phyloP scores from a whole-genome alignment of 2,329 filamentous ascomycete species.

The Mycosphaerella arachidis region DNA sequence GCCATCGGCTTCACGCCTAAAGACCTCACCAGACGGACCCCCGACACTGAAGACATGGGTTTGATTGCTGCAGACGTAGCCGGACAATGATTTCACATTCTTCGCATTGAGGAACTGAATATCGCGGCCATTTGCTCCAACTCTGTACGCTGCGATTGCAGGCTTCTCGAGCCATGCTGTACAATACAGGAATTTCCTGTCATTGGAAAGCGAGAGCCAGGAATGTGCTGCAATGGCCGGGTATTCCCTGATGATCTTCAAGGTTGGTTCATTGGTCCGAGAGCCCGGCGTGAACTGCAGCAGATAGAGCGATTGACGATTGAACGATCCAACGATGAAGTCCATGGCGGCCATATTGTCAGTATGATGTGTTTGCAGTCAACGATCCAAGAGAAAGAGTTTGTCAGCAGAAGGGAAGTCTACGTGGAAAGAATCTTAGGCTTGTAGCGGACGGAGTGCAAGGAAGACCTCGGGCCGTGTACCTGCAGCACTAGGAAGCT shows the following conservation, averaged over 20 bases:
- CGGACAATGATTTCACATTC: constrained; percentile 28
- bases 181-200: constrained; percentile 29
- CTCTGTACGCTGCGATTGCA: constrained; percentile 30
- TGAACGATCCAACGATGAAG: constrained; percentile 35
- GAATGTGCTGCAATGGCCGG: constrained; percentile 33
- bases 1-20: constrained; percentile 27
- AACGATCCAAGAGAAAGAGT: too few species aligned
- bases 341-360: constrained; percentile 26
- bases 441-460: neutral
- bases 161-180: constrained; percentile 35
- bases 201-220: constrained; percentile 32
- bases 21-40: constrained; percentile 34
- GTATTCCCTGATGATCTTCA: constrained; percentile 26
- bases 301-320: constrained; percentile 30
- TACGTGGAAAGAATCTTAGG: neutral
- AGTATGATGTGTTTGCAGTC: neutral
- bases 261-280: constrained; percentile 5
- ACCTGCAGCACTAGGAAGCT: neutral
- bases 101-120: constrained; percentile 32
- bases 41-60: constrained; percentile 33
- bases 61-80: constrained; percentile 31
- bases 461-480: neutral
- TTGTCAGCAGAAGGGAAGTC: neutral
- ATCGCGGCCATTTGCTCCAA: constrained; percentile 21
- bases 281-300: constrained; percentile 28